A percentile compares a stretch with the other conserved stretches of the same genome.
Evolutionary conservation across 345 rosid species (phyloP).

Genomic region (Moricandia moricandioides): DNA sequence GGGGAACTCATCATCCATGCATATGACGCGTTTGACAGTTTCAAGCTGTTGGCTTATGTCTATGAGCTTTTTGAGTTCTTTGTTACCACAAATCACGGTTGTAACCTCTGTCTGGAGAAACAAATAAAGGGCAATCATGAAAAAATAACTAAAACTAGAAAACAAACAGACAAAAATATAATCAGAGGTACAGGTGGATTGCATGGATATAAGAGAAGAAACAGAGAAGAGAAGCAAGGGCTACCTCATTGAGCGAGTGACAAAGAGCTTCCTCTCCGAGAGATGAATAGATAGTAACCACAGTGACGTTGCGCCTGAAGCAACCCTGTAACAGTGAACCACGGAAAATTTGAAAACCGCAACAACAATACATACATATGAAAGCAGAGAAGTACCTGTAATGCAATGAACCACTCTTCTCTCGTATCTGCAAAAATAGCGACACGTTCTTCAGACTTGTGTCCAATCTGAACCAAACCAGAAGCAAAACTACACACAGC

Average conservation of each 20-base stretch:
- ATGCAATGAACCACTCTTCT: constrained; percentile 90
- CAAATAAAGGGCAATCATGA: constrained; percentile 11
- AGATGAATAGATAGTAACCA: constrained; percentile 93
- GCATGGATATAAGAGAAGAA: neutral
- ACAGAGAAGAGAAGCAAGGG: constrained; percentile 30
- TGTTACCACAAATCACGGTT: constrained; percentile 87
- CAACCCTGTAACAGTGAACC: constrained; percentile 89
- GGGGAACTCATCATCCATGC: constrained; percentile 79
- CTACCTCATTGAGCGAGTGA: constrained; percentile 92
- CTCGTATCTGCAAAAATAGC: constrained; percentile 96
- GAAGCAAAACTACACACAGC: constrained; percentile 72
- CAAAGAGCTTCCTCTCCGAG: constrained; percentile 95
- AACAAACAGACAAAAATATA: neutral
- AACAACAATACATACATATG: neutral
- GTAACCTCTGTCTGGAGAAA: constrained; percentile 80
- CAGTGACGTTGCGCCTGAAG: constrained; percentile 83
- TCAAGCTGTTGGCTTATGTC: constrained; percentile 88
- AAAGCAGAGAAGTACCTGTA: constrained; percentile 59
- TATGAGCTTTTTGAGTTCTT: constrained; percentile 79
- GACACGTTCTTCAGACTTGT: constrained; percentile 64
- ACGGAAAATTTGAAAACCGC: constrained; percentile 26
- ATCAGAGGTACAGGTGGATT: too few species aligned
- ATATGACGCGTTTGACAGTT: constrained; percentile 76
- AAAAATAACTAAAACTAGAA: neutral
- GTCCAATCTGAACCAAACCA: constrained; percentile 78